phyloP scores from a whole-genome alignment of 2,329 filamentous ascomycete species.

The Thelonectria rubi region DNA sequence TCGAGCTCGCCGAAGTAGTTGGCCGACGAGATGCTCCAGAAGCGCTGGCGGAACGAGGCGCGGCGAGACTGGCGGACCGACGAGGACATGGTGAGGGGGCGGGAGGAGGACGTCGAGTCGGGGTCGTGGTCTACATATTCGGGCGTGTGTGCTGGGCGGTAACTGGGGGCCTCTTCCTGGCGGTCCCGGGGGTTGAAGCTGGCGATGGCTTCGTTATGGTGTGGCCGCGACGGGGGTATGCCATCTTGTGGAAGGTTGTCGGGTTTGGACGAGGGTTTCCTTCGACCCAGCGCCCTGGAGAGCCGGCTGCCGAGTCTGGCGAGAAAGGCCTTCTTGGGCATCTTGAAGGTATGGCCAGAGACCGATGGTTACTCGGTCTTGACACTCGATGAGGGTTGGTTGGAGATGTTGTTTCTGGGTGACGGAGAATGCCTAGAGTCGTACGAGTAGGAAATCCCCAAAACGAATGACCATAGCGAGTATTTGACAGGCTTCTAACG shows the following conservation, averaged over 20 bases:
- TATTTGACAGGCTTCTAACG: background rate
- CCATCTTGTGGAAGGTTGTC: background rate
- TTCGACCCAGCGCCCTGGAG: constrained; percentile 3
- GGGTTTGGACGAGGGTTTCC: background rate
- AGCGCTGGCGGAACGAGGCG: constrained; percentile 30
- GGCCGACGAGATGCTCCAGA: constrained; percentile 36
- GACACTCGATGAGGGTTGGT: background rate
- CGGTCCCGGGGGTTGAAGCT: background rate
- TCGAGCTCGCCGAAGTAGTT: constrained; percentile 29
- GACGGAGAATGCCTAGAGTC: background rate
- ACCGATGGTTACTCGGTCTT: background rate
- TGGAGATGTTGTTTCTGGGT: background rate
- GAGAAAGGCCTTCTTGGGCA: constrained; percentile 8
- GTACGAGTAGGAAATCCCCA: background rate
- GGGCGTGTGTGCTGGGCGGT: background rate
- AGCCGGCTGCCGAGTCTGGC: constrained; percentile 15
- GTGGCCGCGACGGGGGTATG: background rate
- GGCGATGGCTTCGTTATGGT: background rate
- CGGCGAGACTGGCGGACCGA: constrained; percentile 29
- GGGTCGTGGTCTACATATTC: background rate
- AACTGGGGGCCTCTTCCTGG: background rate
- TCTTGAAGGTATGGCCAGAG: background rate
- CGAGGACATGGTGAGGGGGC: constrained; percentile 2
- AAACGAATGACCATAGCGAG: background rate
- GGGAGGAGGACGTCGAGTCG: background rate